These are phyloP conservation scores for Sideroxylon spinosum DNA, from an alignment of 179 eudicot species.

Conservation along the genomic window DNA sequence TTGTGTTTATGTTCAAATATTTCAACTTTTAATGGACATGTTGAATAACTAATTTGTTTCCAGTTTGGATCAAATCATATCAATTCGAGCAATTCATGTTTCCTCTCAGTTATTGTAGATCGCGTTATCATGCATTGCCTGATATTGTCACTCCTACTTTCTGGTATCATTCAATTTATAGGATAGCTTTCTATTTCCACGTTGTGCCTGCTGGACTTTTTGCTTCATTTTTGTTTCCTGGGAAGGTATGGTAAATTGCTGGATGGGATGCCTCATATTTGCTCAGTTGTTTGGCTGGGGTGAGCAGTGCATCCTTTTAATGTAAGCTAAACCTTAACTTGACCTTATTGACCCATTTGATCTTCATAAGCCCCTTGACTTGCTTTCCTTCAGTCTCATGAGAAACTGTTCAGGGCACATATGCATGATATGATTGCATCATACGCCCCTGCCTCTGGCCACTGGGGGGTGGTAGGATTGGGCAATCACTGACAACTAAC, in stretches of 20 bases:
- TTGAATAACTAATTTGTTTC: too few species aligned
- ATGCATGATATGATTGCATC: not conserved
- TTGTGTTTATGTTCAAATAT: too few species aligned
- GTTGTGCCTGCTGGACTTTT: not conserved
- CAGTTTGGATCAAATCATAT: too few species aligned
- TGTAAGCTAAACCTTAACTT: not conserved
- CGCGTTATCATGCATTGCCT: too few species aligned
- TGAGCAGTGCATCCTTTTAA: not conserved
- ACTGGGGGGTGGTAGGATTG: conserved; percentile 6
- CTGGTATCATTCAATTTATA: not conserved
- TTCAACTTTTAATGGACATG: too few species aligned
- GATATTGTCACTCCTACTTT: not conserved
- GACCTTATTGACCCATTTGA: not conserved
- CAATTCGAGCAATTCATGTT: too few species aligned
- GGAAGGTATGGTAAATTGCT: not conserved
- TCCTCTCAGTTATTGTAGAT: too few species aligned
- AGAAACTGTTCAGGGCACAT: not conserved
- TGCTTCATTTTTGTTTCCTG: conserved; percentile 1
- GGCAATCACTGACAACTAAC: not conserved
- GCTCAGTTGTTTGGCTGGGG: not conserved
- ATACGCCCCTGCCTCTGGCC: not conserved
- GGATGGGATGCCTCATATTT: not conserved
- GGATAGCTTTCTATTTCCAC: not conserved
- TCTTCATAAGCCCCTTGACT: not conserved
- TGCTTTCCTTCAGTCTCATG: not conserved